Conservation (phyloP, 2,329 filamentous ascomycete species). For the Colletotrichum siamense region DNA sequence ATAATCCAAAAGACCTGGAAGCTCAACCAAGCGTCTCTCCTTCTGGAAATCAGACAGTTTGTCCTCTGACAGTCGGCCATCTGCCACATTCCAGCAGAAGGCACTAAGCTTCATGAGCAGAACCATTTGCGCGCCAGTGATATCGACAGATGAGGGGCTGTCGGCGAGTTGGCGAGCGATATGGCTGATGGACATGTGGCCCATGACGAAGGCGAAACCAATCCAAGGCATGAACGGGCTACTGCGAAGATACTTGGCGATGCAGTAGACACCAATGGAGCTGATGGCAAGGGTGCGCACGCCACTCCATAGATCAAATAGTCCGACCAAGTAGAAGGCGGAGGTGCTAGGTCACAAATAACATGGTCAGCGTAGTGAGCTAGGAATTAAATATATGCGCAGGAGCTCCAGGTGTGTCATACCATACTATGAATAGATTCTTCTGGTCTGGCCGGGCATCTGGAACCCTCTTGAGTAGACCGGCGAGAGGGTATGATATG, state of each 20-base stretch:
- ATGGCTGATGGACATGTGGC: constrained; percentile 91
- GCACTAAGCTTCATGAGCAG: constrained; percentile 96
- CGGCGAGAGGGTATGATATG: constrained; percentile 90
- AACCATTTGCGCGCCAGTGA: constrained; percentile 97
- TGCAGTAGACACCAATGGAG: constrained; percentile 79
- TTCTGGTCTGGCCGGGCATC: constrained; percentile 84
- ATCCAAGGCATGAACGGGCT: constrained; percentile 98
- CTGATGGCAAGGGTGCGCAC: constrained; percentile 81
- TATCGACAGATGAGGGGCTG: constrained; percentile 74
- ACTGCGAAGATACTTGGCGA: constrained; percentile 77
- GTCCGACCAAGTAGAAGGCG: constrained; percentile 88
- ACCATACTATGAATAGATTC: constrained; percentile 86
- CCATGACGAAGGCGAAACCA: constrained; percentile 92
- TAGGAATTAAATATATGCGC: not conserved
- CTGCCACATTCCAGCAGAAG: constrained; percentile 98
- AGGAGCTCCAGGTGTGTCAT: constrained; percentile 28
- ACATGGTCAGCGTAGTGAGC: not conserved
- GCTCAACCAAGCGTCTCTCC: constrained; percentile 74
- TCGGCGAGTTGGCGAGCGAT: constrained; percentile 78
- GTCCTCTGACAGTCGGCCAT: constrained; percentile 79
- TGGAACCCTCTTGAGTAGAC: constrained; percentile 85
- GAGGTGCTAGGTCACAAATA: constrained; percentile 62
- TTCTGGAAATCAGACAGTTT: constrained; percentile 89
- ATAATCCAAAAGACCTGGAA: constrained; percentile 83
- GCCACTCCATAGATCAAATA: constrained; percentile 92